Evolutionary conservation across 441 rosid genomes (phyloP).

Genomic region (Adansonia grandidieri): DNA sequence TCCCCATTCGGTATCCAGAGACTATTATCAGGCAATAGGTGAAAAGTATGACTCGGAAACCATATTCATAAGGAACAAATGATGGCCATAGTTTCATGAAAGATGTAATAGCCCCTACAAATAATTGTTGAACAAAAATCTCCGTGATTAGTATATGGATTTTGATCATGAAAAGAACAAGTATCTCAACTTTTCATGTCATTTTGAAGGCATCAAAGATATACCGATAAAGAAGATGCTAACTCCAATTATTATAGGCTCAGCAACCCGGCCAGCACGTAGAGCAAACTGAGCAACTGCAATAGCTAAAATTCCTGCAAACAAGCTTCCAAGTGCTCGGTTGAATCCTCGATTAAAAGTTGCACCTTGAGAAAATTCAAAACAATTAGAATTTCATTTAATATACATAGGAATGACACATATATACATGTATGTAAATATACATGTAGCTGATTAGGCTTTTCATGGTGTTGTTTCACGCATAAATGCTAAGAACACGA

Average conservation of each 20-base stretch:
- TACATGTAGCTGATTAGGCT: background rate
- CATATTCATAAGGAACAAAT: conserved; percentile 64
- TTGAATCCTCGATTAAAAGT: conserved; percentile 76
- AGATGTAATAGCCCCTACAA: conserved; percentile 60
- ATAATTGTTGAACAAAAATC: conserved; percentile 24
- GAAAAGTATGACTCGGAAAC: conserved; percentile 63
- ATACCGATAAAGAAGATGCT: conserved; percentile 69
- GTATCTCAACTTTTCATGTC: background rate
- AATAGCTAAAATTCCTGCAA: conserved; percentile 62
- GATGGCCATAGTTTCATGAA: conserved; percentile 74
- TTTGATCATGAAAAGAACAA: background rate
- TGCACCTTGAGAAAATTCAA: conserved; percentile 45
- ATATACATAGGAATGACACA: background rate
- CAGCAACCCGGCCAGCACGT: conserved; percentile 45
- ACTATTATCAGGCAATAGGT: conserved; percentile 70
- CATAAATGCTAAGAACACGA: background rate
- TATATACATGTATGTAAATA: no score
- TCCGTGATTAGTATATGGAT: background rate
- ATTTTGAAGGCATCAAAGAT: conserved; percentile 9
- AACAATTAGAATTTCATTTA: background rate
- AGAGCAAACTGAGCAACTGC: conserved; percentile 51
- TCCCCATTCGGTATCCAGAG: conserved; percentile 68
- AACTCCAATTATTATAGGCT: conserved; percentile 62
- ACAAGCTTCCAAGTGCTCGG: conserved; percentile 68
- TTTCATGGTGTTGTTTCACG: background rate